Percentiles rank a stretch among this genome's conserved stretches.
Conservation (phyloP, 2,329 filamentous ascomycete genomes). For the Trichoderma guizhouense region DNA sequence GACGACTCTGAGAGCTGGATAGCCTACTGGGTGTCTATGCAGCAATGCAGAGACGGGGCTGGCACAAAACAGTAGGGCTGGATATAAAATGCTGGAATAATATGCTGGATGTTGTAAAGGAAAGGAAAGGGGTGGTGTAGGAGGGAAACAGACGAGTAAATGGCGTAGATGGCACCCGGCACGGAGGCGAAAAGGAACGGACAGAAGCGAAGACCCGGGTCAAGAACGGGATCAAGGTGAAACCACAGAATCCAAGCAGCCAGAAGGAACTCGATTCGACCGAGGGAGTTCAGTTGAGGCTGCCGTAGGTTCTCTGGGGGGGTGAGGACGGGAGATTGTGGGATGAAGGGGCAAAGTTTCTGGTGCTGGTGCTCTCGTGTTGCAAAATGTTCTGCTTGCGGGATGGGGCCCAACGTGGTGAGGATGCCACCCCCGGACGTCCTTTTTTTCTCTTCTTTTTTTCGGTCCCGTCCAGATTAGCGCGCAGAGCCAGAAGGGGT, state of each 20-base stretch:
- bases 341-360: constrained; percentile 5
- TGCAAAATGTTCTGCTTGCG: not conserved
- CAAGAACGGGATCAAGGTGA: not conserved
- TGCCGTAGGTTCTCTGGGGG: not conserved
- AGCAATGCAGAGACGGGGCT: not conserved
- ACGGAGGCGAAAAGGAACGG: constrained; percentile 1
- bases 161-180: not conserved
- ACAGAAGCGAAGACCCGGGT: not conserved
- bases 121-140: not conserved
- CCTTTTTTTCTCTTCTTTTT: not conserved
- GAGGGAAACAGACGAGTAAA: not conserved
- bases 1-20: not conserved
- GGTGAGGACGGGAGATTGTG: not conserved
- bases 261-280: not conserved
- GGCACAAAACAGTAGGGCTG: not conserved
- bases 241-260: not conserved
- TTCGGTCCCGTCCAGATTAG: constrained; percentile 9
- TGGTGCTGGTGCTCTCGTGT: constrained; percentile 6
- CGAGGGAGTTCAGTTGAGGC: not conserved
- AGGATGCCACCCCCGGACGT: constrained; percentile 7
- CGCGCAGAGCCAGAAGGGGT: constrained; percentile 10
- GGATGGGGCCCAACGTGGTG: not conserved
- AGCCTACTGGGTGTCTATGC: not conserved
- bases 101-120: not conserved
- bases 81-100: not conserved